Base-by-base conservation (phyloP, 345 rosid species). In the Trapa incisa region DNA sequence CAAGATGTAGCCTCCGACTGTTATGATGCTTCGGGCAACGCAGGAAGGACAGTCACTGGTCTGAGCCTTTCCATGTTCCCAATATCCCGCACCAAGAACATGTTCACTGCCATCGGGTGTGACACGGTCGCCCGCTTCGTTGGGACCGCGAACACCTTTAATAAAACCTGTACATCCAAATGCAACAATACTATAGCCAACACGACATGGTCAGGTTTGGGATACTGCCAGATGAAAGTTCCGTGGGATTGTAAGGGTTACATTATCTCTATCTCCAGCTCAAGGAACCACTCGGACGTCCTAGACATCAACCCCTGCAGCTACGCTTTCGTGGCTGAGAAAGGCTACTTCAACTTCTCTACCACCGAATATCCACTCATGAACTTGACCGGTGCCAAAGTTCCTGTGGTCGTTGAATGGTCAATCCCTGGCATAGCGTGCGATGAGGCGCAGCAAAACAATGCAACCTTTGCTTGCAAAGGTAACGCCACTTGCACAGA, bases 181-280 rank as follows among this genome's bases (percentile, higher is more conserved):
- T 61, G 66, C 58, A 17, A 3, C 16, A 37, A 42, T 8, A 61
- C 15, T 8, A 47, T 66, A 12, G 6, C 47, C 47, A 6, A 45
- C 47, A 1, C 1, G 47, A 45, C 2, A 1, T 45, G 47, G 6
- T 45, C 47, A 4, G 84, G 84, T 1, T 37, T 75, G 2, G 80
- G 81, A 10, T 85, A 85, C 45, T 85, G 89, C 33, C 80, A 85
- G 39, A 73, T 76, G 9, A 22, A 76, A 8, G 71, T 85, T 56
- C 78, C 85, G 0, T 53, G 57, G 36, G 72, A 70, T 79, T 58
- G 63, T 0, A 5, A 14, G 1, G 56, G 65, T 29, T 41, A 12
- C 22, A 54, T n/a, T n/a, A n/a, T n/a, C n/a, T n/a, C 56, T 0
- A n/a, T n/a, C n/a, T n/a, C n/a, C n/a, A n/a, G n/a, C n/a, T n/a